Base-by-base conservation (phyloP, 2,329 filamentous ascomycete genomes). In the Elsinoe perseae region DNA sequence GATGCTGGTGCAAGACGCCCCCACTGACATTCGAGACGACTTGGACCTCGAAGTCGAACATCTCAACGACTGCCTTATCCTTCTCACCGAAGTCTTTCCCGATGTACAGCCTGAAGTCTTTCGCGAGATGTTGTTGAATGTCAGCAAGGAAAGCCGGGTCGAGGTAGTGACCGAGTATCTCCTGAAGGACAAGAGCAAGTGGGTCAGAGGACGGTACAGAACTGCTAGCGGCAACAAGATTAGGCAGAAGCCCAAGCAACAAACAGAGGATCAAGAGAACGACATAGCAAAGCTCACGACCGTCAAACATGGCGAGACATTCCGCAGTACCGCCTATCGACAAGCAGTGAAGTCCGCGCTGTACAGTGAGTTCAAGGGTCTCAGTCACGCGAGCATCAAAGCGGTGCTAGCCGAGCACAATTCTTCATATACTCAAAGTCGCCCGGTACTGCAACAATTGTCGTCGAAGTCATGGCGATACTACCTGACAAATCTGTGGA, bases 41-140 rank as follows among this genome's bases (percentile, higher is more conserved):
- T 25, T 44, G n/a, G 80, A 84, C 58, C 79, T 80, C 36, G 80
- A 89, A 63, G 76, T 90, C 21, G 76, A 80, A 61, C 81, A 85
- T 58, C 77, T 92, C 50, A 92, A 92, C 72, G 75, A 76, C 52
- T 79, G 82, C 63, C 80, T 93, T 60, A 80, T 81, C 59, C 81
- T 79, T 10, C 79, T 93, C 42, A 81, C 83, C 20, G 81, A 81
- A 48, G 78, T 91, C 7, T 93, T 93, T 62, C 88, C 88, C 25
- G 82, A 91, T 69, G 77, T 91, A n/a, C 85, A 89, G 69, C 77
- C 87, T 58, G 86, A 91, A 62, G 87, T 91, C 16, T 89, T 93
- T 66, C 81, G 87, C 43, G 87, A 92, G 73, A 87, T 93, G 80
- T 80, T 93, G 50, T 73, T 78, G 36, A 86, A 77, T 64, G 86